Conservation (phyloP, 139 green algal species). For the Tetratostichococcus sp. region DNA sequence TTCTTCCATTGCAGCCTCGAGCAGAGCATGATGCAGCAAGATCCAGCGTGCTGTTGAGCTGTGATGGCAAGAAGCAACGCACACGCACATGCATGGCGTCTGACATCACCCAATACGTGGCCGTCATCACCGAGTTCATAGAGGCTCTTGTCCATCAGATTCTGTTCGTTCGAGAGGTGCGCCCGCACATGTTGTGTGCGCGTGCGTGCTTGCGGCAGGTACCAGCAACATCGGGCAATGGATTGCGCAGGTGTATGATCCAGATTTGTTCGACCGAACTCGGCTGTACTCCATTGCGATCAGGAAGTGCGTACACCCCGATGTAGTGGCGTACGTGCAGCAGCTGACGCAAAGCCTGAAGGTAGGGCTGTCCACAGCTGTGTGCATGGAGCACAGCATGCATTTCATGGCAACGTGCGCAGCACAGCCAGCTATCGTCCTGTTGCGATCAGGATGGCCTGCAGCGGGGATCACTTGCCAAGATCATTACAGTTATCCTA, state of each 20-base stretch:
- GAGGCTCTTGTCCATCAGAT: slow-evolving; percentile 41
- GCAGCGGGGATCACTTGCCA: slow-evolving; percentile 17
- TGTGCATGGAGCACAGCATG: background rate
- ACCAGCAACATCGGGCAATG: no score
- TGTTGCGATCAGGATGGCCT: slow-evolving; percentile 18
- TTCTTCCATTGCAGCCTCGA: no score
- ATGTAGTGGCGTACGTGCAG: slow-evolving; percentile 37
- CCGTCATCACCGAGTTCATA: slow-evolving; percentile 34
- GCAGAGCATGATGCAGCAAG: no score
- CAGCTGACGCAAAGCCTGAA: slow-evolving; percentile 18
- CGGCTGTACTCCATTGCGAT: slow-evolving; percentile 37
- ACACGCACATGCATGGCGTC: background rate
- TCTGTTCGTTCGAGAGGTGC: slow-evolving; percentile 36
- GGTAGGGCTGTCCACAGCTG: background rate
- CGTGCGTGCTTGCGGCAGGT: background rate
- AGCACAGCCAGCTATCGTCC: background rate
- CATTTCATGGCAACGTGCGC: background rate
- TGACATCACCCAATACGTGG: background rate
- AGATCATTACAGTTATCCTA: slow-evolving; percentile 33
- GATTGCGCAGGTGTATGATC: background rate
- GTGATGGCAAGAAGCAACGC: no score
- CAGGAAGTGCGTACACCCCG: slow-evolving; percentile 31
- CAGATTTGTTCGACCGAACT: slow-evolving; percentile 38
- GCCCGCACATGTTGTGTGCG: background rate
- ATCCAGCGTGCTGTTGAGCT: no score